Evolutionary conservation across 2,329 filamentous ascomycete species (phyloP).

Genomic region (Teratosphaeria nubilosa): DNA sequence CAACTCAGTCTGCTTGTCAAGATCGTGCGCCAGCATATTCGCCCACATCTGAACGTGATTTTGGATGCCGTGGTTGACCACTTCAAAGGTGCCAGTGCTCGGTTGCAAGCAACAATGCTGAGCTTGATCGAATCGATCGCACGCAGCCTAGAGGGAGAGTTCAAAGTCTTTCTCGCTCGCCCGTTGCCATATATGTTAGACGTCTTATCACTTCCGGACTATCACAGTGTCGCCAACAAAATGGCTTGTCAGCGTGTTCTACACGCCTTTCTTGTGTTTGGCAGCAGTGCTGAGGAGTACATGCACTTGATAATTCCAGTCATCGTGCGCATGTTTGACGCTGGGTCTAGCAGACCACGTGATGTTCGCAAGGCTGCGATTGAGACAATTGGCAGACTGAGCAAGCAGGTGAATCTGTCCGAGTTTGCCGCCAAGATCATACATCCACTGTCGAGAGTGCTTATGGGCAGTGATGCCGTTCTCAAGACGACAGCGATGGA

Average conservation of each 20-base stretch:
- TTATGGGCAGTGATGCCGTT: slow-evolving; percentile 60
- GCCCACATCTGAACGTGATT: slow-evolving; percentile 79
- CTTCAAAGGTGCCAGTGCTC: slow-evolving; percentile 64
- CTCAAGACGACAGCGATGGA: slow-evolving; percentile 79
- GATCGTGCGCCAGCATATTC: slow-evolving; percentile 93
- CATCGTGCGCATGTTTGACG: slow-evolving; percentile 90
- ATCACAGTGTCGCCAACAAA: slow-evolving; percentile 54
- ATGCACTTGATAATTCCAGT: slow-evolving; percentile 98
- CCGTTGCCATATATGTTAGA: slow-evolving; percentile 89
- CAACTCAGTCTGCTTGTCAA: slow-evolving; percentile 86
- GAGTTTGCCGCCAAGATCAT: slow-evolving; percentile 96
- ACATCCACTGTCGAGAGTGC: slow-evolving; percentile 76
- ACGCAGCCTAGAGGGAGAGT: slow-evolving; percentile 88
- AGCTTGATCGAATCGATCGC: slow-evolving; percentile 89
- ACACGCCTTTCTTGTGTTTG: slow-evolving; percentile 92
- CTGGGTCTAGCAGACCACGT: slow-evolving; percentile 36
- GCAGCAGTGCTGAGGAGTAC: slow-evolving; percentile 91
- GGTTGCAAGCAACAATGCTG: slow-evolving; percentile 82
- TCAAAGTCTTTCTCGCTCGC: slow-evolving; percentile 88
- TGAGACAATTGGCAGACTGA: slow-evolving; percentile 88
- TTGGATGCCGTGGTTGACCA: slow-evolving; percentile 79
- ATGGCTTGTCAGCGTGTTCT: slow-evolving; percentile 53
- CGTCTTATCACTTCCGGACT: slow-evolving; percentile 72
- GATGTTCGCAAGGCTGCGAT: slow-evolving; percentile 80
- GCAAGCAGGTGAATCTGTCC: slow-evolving; percentile 90